These are phyloP conservation scores for Sisymbrium altissimum DNA, from an alignment of 345 rosid species.

Conservation along the genomic window DNA sequence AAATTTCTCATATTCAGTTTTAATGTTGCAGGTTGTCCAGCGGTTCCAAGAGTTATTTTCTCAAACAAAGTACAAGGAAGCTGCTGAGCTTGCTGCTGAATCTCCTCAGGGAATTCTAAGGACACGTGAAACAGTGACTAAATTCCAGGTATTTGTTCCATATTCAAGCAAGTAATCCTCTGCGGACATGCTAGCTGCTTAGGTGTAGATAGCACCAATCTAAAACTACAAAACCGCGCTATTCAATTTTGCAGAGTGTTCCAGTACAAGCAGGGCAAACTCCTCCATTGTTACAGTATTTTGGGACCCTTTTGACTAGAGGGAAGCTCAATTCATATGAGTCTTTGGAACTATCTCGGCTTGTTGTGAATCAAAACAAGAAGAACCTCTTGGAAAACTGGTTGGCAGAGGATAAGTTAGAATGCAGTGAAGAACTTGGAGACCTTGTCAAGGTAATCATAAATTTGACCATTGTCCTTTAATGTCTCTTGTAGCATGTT, in stretches of 20 bases:
- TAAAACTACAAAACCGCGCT: conserved; percentile 5
- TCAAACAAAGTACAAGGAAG: conserved; percentile 98
- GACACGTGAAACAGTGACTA: conserved; percentile 96
- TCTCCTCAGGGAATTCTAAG: conserved; percentile 98
- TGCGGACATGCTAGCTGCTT: background rate
- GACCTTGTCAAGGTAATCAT: conserved; percentile 94
- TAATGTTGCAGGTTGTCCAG: conserved; percentile 82
- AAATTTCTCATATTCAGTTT: conserved; percentile 18
- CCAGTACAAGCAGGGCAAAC: conserved; percentile 99
- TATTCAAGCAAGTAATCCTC: background rate
- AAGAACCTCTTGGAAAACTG: conserved; percentile 99
- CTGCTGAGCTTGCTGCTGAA: conserved; percentile 99
- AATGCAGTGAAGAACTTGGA: conserved; percentile 98
- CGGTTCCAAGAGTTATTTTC: conserved; percentile 98
- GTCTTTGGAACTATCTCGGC: conserved; percentile 97
- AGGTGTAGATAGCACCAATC: conserved; percentile 1
- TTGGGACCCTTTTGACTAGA: conserved; percentile 94
- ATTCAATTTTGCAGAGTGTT: conserved; percentile 68
- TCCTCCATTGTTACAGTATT: conserved; percentile 95
- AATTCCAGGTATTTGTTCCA: conserved; percentile 76
- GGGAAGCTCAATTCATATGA: conserved; percentile 98
- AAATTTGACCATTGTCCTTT: conserved; percentile 12
- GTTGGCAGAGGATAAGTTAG: conserved; percentile 99
- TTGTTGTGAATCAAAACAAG: conserved; percentile 98
- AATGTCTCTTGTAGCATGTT: background rate